phyloP scores from a whole-genome alignment of 345 rosid genomes.

The Reutealis trisperma region DNA sequence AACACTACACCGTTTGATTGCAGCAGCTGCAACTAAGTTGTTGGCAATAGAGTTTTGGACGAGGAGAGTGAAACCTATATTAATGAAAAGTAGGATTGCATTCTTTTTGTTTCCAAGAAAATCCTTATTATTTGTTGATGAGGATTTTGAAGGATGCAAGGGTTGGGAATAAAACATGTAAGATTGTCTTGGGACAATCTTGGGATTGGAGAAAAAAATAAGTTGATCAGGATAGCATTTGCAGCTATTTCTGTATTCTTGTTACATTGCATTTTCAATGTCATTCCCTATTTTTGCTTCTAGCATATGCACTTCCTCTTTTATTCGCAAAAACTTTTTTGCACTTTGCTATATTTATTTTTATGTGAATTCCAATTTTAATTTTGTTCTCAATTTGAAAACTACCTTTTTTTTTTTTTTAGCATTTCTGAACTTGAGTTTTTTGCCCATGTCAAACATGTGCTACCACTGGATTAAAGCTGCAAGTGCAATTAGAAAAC shows the following conservation, averaged over 20 bases:
- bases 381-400: no score
- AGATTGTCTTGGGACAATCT: constrained; percentile 19
- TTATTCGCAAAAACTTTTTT: no score
- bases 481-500: no score
- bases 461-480: no score
- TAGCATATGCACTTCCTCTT: not conserved
- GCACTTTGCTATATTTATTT: no score
- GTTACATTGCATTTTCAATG: not conserved
- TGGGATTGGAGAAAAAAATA: constrained; percentile 12
- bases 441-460: no score
- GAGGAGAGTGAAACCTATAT: not conserved
- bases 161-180: constrained; percentile 25
- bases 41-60: constrained; percentile 4
- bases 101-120: not conserved
- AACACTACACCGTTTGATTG: constrained; percentile 78
- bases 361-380: no score
- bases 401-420: no score
- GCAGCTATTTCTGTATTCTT: not conserved
- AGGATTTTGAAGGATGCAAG: constrained; percentile 18
- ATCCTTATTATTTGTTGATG: not conserved
- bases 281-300: constrained; percentile 19
- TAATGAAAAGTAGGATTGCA: not conserved
- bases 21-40: not conserved
- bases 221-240: not conserved
- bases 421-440: no score